Evolutionary conservation across 2,329 filamentous ascomycete genomes (phyloP).

Genomic region (Samsoniella hepiali): DNA sequence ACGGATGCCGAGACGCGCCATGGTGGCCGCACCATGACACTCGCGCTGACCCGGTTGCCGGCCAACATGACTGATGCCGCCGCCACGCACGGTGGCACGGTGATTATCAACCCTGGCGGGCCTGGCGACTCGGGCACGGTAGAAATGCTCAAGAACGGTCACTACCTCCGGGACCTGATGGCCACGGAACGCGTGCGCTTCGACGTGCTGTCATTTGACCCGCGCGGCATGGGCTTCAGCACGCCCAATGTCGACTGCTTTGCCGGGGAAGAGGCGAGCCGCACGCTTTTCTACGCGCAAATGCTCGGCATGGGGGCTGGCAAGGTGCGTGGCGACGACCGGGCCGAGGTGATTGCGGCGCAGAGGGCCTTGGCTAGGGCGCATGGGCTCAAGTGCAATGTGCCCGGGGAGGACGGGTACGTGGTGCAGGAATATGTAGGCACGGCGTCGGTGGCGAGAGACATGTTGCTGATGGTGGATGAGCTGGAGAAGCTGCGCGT

Average conservation of each 20-base stretch:
- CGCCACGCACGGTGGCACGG: constrained; percentile 34
- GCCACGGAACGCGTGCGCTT: constrained; percentile 24
- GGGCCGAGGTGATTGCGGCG: not conserved
- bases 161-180: constrained; percentile 22
- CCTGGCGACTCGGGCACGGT: constrained; percentile 36
- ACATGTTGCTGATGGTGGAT: constrained; percentile 9
- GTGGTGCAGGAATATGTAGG: constrained; percentile 1
- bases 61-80: constrained; percentile 26
- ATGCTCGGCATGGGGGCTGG: not conserved
- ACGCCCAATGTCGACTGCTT: constrained; percentile 35
- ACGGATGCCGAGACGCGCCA: constrained; percentile 4
- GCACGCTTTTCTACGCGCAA: constrained; percentile 29
- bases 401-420: not conserved
- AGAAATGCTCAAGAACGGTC: constrained; percentile 25
- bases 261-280: constrained; percentile 23
- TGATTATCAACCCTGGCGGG: constrained; percentile 39
- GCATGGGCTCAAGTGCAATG: not conserved
- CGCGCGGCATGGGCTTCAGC: constrained; percentile 33
- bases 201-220: constrained; percentile 38
- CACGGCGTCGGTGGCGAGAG: constrained; percentile 8
- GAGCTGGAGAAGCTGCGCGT: constrained; percentile 5
- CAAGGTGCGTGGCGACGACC: not conserved
- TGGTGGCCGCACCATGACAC: constrained; percentile 27
- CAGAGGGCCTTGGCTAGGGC: not conserved
- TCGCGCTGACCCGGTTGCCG: constrained; percentile 32